A percentile compares a stretch with the other conserved stretches of the same genome.
Evolutionary conservation across 208 protist species (phyloP).

Genomic region (Trypanosoma melophagium): DNA sequence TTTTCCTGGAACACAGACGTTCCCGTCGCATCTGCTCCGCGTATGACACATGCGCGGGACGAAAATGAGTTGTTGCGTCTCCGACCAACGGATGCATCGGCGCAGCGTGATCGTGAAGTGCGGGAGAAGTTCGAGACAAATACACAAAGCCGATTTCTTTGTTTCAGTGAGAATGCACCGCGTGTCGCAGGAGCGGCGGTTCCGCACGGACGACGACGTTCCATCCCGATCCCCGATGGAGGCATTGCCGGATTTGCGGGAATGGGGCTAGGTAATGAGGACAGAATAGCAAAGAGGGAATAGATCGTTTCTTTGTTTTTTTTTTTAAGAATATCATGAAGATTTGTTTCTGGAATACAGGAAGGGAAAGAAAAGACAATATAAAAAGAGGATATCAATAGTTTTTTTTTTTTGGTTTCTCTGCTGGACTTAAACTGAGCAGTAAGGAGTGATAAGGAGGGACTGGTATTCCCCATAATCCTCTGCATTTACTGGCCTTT

Average conservation of each 20-base stretch:
- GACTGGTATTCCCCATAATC: no score
- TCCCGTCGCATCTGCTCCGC: conserved; percentile 3
- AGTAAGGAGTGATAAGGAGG: no score
- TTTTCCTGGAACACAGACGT: conserved; percentile 68
- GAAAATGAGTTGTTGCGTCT: conserved; percentile 17
- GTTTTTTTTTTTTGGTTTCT: no score
- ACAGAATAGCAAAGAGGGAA: background rate
- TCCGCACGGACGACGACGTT: conserved; percentile 8
- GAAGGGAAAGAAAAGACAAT: no score
- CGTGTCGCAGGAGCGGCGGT: background rate
- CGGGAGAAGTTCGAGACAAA: conserved; percentile 49
- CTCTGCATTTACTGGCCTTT: no score
- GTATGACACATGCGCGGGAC: conserved; percentile 9
- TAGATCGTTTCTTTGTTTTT: background rate
- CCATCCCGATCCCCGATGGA: conserved; percentile 19
- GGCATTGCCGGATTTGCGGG: conserved; percentile 25
- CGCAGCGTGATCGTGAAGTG: conserved; percentile 41
- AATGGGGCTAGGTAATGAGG: conserved; percentile 16
- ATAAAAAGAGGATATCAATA: no score
- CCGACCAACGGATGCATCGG: conserved; percentile 13
- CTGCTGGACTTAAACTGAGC: no score
- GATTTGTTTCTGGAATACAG: no score
- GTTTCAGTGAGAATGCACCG: conserved; percentile 56
- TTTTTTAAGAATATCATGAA: conserved; percentile 7
- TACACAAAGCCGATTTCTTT: conserved; percentile 56